phyloP scores from a whole-genome alignment of 2,329 filamentous ascomycete species.

The Alternaria viburni region DNA sequence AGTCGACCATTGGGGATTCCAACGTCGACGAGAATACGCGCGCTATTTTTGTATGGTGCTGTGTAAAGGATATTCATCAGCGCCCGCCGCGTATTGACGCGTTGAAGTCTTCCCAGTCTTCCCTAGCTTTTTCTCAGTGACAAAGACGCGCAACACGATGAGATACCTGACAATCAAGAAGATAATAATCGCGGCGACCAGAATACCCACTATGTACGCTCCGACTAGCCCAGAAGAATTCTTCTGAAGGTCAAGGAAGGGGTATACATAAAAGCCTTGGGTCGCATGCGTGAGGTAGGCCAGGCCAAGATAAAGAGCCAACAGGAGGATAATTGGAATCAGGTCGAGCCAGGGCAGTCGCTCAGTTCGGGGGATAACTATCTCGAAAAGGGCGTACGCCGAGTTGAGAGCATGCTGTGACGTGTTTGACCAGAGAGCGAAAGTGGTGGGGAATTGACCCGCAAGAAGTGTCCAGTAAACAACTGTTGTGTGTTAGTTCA shows the following conservation, averaged over 20 bases:
- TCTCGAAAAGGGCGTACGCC: conserved; percentile 76
- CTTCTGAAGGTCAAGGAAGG: conserved; percentile 69
- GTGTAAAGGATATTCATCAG: conserved; percentile 29
- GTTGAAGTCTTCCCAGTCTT: conserved; percentile 47
- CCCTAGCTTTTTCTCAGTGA: conserved; percentile 54
- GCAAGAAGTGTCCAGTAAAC: conserved; percentile 53
- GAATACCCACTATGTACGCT: conserved; percentile 65
- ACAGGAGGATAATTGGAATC: conserved; percentile 70
- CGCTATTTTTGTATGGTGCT: conserved; percentile 23
- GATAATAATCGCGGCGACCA: conserved; percentile 48
- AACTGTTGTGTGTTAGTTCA: conserved; percentile 35
- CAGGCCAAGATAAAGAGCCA: conserved; percentile 73
- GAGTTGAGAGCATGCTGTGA: conserved; percentile 79
- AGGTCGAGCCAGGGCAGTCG: conserved; percentile 70
- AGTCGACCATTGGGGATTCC: not conserved
- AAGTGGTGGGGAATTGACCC: conserved; percentile 42
- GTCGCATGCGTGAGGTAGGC: conserved; percentile 76
- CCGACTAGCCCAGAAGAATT: conserved; percentile 63
- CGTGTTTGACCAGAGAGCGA: conserved; percentile 63
- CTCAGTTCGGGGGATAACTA: conserved; percentile 70
- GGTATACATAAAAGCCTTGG: conserved; percentile 77
- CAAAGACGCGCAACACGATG: conserved; percentile 48
- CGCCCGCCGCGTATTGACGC: conserved; percentile 17
- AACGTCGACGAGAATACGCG: not conserved
- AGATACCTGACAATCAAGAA: conserved; percentile 52